phyloP scores from a whole-genome alignment of 2,329 filamentous ascomycete species.

The Alternaria triticimaculans region DNA sequence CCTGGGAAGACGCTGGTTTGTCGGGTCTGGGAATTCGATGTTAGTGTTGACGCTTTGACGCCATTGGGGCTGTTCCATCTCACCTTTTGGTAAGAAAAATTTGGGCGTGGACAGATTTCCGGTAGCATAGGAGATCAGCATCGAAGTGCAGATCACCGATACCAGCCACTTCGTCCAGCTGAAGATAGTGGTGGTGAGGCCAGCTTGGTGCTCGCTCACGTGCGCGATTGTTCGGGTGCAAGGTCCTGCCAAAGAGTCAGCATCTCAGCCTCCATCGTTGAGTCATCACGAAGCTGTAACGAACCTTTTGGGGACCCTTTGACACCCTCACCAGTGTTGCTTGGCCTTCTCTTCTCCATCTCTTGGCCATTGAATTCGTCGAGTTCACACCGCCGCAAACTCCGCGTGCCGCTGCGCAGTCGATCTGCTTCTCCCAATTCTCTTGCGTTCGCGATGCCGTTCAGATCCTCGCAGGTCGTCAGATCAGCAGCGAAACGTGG shows the following conservation, averaged over 20 bases:
- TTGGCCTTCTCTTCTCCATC: conserved; percentile 20
- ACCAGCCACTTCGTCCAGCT: conserved; percentile 32
- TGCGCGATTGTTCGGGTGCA: conserved; percentile 36
- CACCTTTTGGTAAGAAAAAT: conserved; percentile 16
- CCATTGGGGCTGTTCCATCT: not conserved
- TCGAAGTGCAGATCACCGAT: conserved; percentile 36
- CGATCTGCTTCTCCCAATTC: conserved; percentile 35
- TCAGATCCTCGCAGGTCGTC: conserved; percentile 40
- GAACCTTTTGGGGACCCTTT: conserved; percentile 29
- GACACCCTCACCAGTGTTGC: conserved; percentile 33
- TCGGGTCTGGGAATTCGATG: conserved; percentile 1
- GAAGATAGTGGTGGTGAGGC: conserved; percentile 13
- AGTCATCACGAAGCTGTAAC: not conserved
- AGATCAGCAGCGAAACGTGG: conserved; percentile 40
- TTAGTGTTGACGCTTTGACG: not conserved
- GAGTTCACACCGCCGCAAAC: conserved; percentile 19
- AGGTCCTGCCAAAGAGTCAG: conserved; percentile 30
- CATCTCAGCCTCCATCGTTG: not conserved
- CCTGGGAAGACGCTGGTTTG: conserved; percentile 21
- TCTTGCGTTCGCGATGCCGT: conserved; percentile 40
- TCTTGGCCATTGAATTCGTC: conserved; percentile 24
- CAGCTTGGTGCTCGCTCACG: conserved; percentile 27
- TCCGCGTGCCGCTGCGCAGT: conserved; percentile 17
- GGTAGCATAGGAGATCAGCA: conserved; percentile 27
- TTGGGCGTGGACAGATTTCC: conserved; percentile 12